phyloP scores from a whole-genome alignment of 2,329 filamentous ascomycete genomes.

The Bertia moriformis region DNA sequence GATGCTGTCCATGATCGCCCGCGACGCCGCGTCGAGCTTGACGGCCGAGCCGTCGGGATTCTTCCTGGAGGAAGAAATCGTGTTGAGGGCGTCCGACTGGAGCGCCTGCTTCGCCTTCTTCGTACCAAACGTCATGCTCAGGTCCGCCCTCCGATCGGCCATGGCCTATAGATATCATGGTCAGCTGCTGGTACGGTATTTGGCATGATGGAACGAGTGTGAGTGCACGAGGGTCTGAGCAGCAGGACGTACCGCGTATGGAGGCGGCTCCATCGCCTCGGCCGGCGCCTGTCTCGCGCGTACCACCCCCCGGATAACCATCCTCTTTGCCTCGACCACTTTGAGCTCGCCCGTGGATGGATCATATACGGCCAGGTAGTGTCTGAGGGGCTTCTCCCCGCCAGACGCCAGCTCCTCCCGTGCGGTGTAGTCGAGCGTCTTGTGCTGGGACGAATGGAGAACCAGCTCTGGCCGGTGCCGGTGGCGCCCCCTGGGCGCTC shows the following conservation, averaged over 20 bases:
- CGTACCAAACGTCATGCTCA: conserved; percentile 69
- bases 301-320: conserved; percentile 42
- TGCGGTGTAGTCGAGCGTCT: conserved; percentile 42
- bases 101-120: conserved; percentile 75
- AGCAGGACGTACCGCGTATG: conserved; percentile 17
- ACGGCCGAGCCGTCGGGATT: conserved; percentile 20
- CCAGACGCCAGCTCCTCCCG: conserved; percentile 31
- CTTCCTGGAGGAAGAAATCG: conserved; percentile 38
- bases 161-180: no score
- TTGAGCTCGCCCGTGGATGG: conserved; percentile 41
- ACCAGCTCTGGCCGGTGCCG: no score
- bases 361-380: conserved; percentile 53
- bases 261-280: conserved; percentile 23
- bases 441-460: conserved; percentile 41
- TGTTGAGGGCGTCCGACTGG: conserved; percentile 53
- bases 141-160: conserved; percentile 51
- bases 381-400: conserved; percentile 32
- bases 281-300: conserved; percentile 35
- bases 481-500: no score
- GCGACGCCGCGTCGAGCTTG: conserved; percentile 37
- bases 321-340: conserved; percentile 48
- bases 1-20: conserved; percentile 49
- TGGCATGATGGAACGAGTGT: conserved; percentile 9
- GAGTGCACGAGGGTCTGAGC: neutral
- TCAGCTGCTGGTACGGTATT: no score